Conservation (phyloP, 345 rosid genomes). For the rapeseed (Brassica napus) region DNA sequence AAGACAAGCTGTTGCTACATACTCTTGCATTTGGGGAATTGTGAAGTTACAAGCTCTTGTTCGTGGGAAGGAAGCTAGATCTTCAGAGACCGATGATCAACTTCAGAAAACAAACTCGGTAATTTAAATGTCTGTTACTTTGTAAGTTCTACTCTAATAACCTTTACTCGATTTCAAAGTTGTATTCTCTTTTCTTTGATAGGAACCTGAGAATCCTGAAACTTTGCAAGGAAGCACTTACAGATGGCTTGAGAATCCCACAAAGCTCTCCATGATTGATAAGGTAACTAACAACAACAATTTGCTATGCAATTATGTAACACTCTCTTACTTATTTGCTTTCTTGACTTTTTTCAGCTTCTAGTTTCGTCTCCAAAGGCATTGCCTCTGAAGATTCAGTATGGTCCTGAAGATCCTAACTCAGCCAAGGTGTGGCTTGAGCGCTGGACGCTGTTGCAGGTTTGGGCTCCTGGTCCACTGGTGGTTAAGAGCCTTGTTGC, state of each 20-base stretch:
- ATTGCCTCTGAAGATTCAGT: slow-evolving; percentile 54
- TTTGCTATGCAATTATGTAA: neutral
- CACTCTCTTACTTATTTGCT: slow-evolving; percentile 16
- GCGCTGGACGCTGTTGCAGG: slow-evolving; percentile 66
- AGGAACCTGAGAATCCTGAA: slow-evolving; percentile 46
- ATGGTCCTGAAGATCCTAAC: slow-evolving; percentile 59
- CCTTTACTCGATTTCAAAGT: neutral
- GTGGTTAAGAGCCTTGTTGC: slow-evolving; percentile 38
- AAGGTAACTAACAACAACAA: slow-evolving; percentile 47
- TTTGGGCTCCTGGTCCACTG: slow-evolving; percentile 55
- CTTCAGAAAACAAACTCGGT: slow-evolving; percentile 40
- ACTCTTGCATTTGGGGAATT: slow-evolving; percentile 58
- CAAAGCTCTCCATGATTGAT: slow-evolving; percentile 51
- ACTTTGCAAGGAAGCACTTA: slow-evolving; percentile 36
- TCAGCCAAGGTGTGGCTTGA: slow-evolving; percentile 65
- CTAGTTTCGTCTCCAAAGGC: slow-evolving; percentile 48
- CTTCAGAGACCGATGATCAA: slow-evolving; percentile 40
- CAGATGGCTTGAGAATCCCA: slow-evolving; percentile 41
- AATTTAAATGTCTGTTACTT: neutral
- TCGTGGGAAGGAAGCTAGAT: slow-evolving; percentile 60
- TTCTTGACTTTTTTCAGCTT: slow-evolving; percentile 50
- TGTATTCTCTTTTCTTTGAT: slow-evolving; percentile 11
- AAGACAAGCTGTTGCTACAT: slow-evolving; percentile 82
- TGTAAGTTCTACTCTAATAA: neutral
- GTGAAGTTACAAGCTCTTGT: slow-evolving; percentile 66